Evolutionary conservation across 352 stramenopile species (phyloP).

Genomic region (Phytophthora pisi): DNA sequence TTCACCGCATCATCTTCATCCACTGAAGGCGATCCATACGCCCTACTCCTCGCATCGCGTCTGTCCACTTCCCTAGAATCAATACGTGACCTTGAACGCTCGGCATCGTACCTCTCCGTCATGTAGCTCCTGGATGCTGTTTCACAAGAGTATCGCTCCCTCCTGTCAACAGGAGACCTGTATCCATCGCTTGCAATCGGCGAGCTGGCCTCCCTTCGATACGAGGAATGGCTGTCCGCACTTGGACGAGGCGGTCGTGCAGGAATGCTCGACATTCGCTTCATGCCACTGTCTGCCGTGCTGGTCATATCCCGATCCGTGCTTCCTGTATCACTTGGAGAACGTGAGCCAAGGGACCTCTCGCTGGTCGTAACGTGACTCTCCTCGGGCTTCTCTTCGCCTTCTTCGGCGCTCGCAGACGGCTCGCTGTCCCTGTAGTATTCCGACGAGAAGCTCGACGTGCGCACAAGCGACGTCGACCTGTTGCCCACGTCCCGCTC

Average conservation of each 20-base stretch:
- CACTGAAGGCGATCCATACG: background rate
- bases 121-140: background rate
- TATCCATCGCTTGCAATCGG: constrained; percentile 11
- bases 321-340: constrained; percentile 38
- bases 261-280: constrained; percentile 25
- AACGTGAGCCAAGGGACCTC: constrained; percentile 25
- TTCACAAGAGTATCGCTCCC: constrained; percentile 8
- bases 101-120: background rate
- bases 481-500: constrained; percentile 23
- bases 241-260: constrained; percentile 43
- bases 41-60: constrained; percentile 6
- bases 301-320: constrained; percentile 25
- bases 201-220: constrained; percentile 25
- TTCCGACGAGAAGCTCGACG: constrained; percentile 37
- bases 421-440: constrained; percentile 34
- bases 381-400: constrained; percentile 48
- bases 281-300: constrained; percentile 26
- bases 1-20: constrained; percentile 8
- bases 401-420: constrained; percentile 42
- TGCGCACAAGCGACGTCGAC: constrained; percentile 35
- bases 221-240: constrained; percentile 34
- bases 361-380: constrained; percentile 27
- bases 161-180: constrained; percentile 12
- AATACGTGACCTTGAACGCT: constrained; percentile 3
- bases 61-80: constrained; percentile 19